Evolutionary conservation across 352 stramenopile genomes (phyloP), one percentile per base, ranked within the genome.

Genomic region (Globisporangium barbulae): DNA sequence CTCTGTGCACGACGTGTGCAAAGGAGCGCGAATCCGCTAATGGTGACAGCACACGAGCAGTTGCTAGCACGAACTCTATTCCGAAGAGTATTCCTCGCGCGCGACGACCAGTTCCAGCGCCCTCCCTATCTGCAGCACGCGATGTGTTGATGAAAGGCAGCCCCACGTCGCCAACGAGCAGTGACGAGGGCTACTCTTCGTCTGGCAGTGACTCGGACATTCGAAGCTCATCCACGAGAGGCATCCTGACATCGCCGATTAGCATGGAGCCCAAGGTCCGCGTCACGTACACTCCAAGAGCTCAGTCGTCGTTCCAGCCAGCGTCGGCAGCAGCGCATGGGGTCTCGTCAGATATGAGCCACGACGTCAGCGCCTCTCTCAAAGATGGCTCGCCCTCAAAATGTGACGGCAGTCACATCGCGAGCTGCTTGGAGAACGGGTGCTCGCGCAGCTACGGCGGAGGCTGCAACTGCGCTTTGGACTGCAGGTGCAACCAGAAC

Each of bases 351-450:
- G n/a, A 19, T 31, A 30, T 12, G 19, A 57, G 21, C 33, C 31
- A n/a, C n/a, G 31, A 59, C 3, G 4, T 45, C 21, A 5, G 39
- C n/a, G 9, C 35, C 33, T 10, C 31, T 49, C 8, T 15, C 5
- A 33, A 61, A 33, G 57, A 44, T 4, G 42, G 35, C 8, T 47
- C 54, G 6, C 37, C 35, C 25, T 22, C 37, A 37, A 60, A 60
- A 15, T 85, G 77, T 31, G 67, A 78, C 39, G 73, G 75, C 25
- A 73, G 65, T 42, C 67, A 78, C 21, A 45, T 82, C 15, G 76
- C 72, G 12, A 89, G 76, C 47, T 90, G 81, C 52, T 70, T 90
- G 21, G 71, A 89, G 17, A 92, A 89, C 48, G 83, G 83, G 15
- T 92, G 83, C 22, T 66, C 78, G 5, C 70, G 78, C 21, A 88